Evolutionary conservation across 2,329 filamentous ascomycete genomes (phyloP).

Genomic region (Thielaviopsis musarum): DNA sequence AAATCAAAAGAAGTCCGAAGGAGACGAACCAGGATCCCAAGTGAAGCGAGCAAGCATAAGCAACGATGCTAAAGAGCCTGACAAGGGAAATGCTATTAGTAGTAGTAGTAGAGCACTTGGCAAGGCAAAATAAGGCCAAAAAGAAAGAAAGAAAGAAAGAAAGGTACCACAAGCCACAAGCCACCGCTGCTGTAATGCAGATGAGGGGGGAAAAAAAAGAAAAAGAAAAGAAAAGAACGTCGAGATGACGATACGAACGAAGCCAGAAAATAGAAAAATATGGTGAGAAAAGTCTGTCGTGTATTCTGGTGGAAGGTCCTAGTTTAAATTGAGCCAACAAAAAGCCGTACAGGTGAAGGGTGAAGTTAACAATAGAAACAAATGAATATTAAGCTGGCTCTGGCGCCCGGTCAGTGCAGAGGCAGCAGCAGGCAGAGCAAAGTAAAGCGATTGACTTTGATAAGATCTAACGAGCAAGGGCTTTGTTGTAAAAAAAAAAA

Average conservation of each 20-base stretch:
- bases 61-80: background rate
- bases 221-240: background rate
- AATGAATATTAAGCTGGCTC: background rate
- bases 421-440: background rate
- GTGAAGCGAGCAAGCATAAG: background rate
- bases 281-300: no score
- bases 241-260: background rate
- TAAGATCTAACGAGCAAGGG: background rate
- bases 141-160: background rate
- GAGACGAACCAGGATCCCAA: background rate
- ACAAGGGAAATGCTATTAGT: background rate
- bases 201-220: background rate
- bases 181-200: background rate
- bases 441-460: background rate
- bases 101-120: background rate
- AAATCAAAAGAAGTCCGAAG: background rate
- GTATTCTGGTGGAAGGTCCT: no score
- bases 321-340: no score
- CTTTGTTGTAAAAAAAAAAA: background rate
- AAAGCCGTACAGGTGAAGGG: no score
- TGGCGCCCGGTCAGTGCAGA: background rate
- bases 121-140: background rate
- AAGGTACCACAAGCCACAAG: background rate
- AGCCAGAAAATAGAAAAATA: background rate
- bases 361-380: background rate